Evolutionary conservation across 768 basidiomycete species (phyloP).

Genomic region (Megacollybia marginata): DNA sequence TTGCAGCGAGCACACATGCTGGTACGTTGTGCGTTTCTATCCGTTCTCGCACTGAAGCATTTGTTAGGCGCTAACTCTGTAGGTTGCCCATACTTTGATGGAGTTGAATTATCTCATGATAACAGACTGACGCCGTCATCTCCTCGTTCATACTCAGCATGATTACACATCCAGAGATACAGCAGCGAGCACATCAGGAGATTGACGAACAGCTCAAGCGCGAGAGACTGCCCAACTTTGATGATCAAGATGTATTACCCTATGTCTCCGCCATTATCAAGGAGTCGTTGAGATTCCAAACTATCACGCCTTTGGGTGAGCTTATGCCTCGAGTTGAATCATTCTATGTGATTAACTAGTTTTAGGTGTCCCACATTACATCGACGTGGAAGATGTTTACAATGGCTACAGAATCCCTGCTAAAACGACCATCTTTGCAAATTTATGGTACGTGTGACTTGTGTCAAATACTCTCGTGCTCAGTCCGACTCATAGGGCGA

Average conservation of each 20-base stretch:
- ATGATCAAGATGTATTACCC: background rate
- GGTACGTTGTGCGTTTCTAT: background rate
- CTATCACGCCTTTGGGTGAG: background rate
- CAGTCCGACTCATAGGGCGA: slow-evolving; percentile 12
- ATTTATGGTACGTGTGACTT: background rate
- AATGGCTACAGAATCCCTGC: slow-evolving; percentile 5
- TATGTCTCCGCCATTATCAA: background rate
- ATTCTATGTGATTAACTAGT: background rate
- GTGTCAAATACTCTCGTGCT: background rate
- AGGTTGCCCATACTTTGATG: background rate
- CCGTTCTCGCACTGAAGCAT: background rate
- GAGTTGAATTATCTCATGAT: background rate
- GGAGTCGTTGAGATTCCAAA: background rate
- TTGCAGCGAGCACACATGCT: background rate
- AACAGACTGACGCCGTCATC: slow-evolving; percentile 13
- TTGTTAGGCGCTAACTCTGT: background rate
- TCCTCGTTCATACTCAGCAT: slow-evolving; percentile 21
- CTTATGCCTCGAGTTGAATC: background rate
- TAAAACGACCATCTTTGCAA: background rate
- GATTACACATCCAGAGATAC: slow-evolving; percentile 20
- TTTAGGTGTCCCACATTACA: slow-evolving; percentile 1
- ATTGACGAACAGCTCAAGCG: background rate
- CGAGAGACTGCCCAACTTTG: background rate
- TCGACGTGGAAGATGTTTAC: background rate
- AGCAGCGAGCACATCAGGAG: slow-evolving; percentile 17